Base-by-base conservation (phyloP, 2,329 filamentous ascomycete species). In the Calonectria multiphialidica region DNA sequence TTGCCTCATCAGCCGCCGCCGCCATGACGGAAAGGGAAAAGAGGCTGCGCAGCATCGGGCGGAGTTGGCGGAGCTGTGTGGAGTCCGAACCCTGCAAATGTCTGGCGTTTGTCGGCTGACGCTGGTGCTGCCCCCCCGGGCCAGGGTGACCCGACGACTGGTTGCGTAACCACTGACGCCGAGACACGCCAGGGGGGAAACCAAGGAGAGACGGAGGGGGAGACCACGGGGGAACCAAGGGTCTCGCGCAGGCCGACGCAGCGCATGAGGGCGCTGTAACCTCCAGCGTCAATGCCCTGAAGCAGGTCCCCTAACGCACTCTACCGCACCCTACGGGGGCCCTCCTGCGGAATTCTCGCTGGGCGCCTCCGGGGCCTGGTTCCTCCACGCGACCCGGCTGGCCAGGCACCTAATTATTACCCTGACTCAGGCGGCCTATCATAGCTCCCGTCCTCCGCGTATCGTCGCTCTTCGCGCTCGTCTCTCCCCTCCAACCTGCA, bases 1-100 rank as follows among this genome's bases (percentile, higher is more conserved):
- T 61, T 50, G 65, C 66, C 55, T 67, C 64, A 67, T 67, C 64
- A 59, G 47, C 47, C 47, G 25, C 18, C 42, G 47, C 45, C 40
- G 37, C 33, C 15, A 23, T n/a, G 18, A 37, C 53, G 53, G 53
- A 57, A 28, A 23, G 28, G 62, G 65, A 55, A 40, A 42, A 40
- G 37, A 42, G 35, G 57, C 57, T 61, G 57, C 10, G 57, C 37
- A 61, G 21, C 57, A 61, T 44, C 57, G 37, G 25, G 57, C 57
- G 57, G 57, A 61, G 57, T 28, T 44, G 35, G 57, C 37, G 57
- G 57, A 61, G 57, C 35, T 5, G 53, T 35, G 53, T 57, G 53
- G 53, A 37, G 18, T 23, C 53, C 30, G 30, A 37, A 57, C 53
- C 53, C 53, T 57, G 53, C 18, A 30, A 30, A 28, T 44, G 57